phyloP scores from a whole-genome alignment of 345 rosid species.

The Eucalyptus decipiens region DNA sequence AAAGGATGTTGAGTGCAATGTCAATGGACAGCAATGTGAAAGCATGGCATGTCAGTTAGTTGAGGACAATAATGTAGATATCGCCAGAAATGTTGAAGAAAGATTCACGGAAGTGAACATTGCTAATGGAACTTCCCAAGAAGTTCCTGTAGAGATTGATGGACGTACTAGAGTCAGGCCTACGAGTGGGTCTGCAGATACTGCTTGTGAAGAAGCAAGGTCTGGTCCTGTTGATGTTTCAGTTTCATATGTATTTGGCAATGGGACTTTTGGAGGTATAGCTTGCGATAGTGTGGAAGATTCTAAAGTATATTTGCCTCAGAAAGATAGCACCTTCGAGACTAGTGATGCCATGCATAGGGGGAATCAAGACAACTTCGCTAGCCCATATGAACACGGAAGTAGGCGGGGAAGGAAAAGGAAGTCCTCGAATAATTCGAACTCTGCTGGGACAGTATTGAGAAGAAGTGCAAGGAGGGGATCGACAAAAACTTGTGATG shows the following conservation, averaged over 20 bases:
- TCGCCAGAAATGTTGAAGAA: neutral
- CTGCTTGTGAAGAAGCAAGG: conserved; percentile 18
- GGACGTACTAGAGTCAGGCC: neutral
- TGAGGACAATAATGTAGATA: neutral
- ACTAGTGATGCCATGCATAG: neutral
- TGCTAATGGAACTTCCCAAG: conserved; percentile 19
- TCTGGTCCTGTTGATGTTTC: conserved; percentile 6
- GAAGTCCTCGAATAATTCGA: neutral
- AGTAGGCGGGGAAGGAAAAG: neutral
- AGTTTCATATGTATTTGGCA: neutral
- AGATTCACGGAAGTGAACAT: conserved; percentile 3
- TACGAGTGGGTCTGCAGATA: neutral
- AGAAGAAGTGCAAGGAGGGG: conserved; percentile 87
- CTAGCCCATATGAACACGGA: neutral
- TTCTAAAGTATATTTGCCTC: neutral
- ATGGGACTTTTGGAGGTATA: neutral
- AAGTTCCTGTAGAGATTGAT: conserved; percentile 1
- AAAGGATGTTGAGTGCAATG: conserved; percentile 17
- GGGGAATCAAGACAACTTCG: neutral
- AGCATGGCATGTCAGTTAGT: conserved; percentile 1
- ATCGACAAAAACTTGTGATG: conserved; percentile 19
- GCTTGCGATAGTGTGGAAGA: neutral
- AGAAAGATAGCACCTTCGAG: neutral
- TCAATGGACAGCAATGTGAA: conserved; percentile 2
- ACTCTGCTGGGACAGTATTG: conserved; percentile 28